Evolutionary conservation across 2,329 filamentous ascomycete species (phyloP).

Genomic region (Xylariaceae sp.): DNA sequence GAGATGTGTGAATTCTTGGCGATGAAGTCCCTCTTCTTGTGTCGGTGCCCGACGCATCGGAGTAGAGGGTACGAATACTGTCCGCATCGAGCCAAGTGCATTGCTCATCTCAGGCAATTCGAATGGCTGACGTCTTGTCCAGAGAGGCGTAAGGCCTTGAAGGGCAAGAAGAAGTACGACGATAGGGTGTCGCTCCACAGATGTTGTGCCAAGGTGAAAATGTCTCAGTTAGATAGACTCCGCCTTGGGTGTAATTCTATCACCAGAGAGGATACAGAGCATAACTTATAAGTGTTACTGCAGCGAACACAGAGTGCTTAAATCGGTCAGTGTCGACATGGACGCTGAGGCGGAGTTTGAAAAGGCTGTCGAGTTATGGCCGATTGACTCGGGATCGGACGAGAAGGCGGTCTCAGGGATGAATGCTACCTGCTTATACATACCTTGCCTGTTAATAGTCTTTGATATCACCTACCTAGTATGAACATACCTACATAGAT

Average conservation of each 20-base stretch:
- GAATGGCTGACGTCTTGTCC: constrained; percentile 23
- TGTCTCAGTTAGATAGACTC: neutral
- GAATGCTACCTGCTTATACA: neutral
- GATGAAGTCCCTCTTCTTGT: constrained; percentile 11
- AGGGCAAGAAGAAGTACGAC: neutral
- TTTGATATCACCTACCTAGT: too few species aligned
- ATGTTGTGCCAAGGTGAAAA: constrained; percentile 3
- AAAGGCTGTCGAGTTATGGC: constrained; percentile 2
- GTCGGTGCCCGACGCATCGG: constrained; percentile 12
- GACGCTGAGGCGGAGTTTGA: constrained; percentile 5
- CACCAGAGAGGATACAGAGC: neutral
- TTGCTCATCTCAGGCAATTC: neutral
- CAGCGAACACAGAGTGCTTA: constrained; percentile 3
- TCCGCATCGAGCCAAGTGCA: constrained; percentile 1
- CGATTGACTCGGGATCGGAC: neutral
- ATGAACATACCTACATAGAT: too few species aligned
- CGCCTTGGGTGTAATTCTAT: constrained; percentile 20
- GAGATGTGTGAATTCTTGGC: constrained; percentile 8
- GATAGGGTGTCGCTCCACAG: neutral
- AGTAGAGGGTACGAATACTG: constrained; percentile 21
- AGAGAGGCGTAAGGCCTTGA: constrained; percentile 2
- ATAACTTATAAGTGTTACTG: constrained; percentile 1
- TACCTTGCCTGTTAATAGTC: too few species aligned
- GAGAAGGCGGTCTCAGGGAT: neutral
- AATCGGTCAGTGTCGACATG: neutral